Percentiles rank a stretch among this genome's conserved stretches.
phyloP scores from a whole-genome alignment of 495 filamentous ascomycete species.

The Eremomyces bilateralis region DNA sequence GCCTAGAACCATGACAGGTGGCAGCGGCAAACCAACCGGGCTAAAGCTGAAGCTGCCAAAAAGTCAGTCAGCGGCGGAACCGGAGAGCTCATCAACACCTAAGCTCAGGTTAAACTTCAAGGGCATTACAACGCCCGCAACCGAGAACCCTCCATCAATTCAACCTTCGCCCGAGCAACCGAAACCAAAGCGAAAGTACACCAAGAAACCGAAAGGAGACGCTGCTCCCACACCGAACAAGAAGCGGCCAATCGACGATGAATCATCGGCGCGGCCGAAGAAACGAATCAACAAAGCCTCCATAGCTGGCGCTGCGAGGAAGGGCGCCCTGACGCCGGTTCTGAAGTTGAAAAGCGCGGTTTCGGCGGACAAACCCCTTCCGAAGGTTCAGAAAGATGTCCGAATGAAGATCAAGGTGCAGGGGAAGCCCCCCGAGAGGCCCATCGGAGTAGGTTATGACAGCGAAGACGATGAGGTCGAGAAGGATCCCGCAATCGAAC shows the following conservation, averaged over 20 bases:
- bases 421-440: conserved; percentile 38
- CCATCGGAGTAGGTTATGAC: conserved; percentile 73
- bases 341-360: no score
- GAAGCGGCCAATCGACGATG: conserved; percentile 27
- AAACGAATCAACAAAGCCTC: neutral
- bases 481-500: conserved; percentile 64
- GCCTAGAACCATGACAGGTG: no score
- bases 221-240: conserved; percentile 21
- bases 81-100: no score
- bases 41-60: no score
- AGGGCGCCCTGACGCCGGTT: no score
- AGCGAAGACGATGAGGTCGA: conserved; percentile 90
- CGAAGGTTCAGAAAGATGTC: conserved; percentile 6
- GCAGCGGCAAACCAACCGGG: no score
- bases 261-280: conserved; percentile 10
- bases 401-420: conserved; percentile 31
- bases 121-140: conserved; percentile 7
- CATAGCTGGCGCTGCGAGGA: no score
- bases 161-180: conserved; percentile 8
- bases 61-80: no score
- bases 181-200: conserved; percentile 17
- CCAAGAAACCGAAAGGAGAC: conserved; percentile 19
- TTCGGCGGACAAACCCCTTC: no score
- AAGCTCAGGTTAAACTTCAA: no score
- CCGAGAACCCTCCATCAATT: no score